phyloP scores from a whole-genome alignment of 1,139 yeast genomes.

The Saccharomyces pastorianus region DNA sequence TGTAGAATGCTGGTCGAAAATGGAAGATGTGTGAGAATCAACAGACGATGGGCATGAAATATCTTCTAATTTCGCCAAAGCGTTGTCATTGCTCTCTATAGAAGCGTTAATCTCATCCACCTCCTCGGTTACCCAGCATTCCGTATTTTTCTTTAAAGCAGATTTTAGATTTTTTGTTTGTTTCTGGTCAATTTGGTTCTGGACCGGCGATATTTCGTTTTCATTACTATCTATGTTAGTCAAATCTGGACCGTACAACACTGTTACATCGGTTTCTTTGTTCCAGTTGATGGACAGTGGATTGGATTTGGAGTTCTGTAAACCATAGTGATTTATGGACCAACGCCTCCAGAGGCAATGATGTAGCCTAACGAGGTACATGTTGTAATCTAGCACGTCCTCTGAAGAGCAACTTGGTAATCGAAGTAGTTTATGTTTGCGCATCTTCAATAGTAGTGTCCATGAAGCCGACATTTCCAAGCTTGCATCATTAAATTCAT shows the following conservation, averaged over 20 bases:
- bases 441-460: constrained; percentile 17
- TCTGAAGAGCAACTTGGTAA: constrained; percentile 22
- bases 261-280: constrained; percentile 21
- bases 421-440: constrained; percentile 18
- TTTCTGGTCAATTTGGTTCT: neutral
- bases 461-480: constrained; percentile 17
- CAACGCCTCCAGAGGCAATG: constrained; percentile 26
- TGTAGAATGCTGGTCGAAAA: constrained; percentile 13
- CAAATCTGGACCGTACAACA: constrained; percentile 22
- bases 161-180: neutral
- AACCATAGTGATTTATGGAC: constrained; percentile 17
- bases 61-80: neutral
- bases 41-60: constrained; percentile 12
- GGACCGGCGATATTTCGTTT: neutral
- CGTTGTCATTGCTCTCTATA: neutral
- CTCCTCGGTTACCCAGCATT: neutral
- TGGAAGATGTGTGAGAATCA: constrained; percentile 18
- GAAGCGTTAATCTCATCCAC: neutral
- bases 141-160: neutral
- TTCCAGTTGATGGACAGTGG: constrained; percentile 23
- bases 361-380: constrained; percentile 19
- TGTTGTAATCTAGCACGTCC: constrained; percentile 16
- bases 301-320: constrained; percentile 9
- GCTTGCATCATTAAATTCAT: constrained; percentile 10
- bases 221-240: constrained; percentile 1